phyloP scores from a whole-genome alignment of 139 green algal species.

The Yamagishiella unicocca region DNA sequence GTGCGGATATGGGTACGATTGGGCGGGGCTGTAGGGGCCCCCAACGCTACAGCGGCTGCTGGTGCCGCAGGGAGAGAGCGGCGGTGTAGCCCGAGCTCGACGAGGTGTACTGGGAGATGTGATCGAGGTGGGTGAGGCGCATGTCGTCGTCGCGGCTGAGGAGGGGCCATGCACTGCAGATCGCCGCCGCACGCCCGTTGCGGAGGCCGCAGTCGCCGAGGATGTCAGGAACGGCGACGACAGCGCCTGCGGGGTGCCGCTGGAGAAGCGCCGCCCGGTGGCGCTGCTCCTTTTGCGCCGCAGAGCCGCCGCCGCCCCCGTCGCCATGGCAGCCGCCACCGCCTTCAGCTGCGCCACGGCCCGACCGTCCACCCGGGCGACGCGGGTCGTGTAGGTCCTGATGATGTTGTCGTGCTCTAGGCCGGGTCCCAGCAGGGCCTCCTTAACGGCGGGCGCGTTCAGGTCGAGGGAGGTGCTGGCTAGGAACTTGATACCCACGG shows the following conservation, averaged over 20 bases:
- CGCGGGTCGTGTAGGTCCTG: slow-evolving; percentile 33
- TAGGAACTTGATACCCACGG: slow-evolving; percentile 45
- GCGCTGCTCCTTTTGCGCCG: not conserved
- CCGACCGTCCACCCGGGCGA: slow-evolving; percentile 14
- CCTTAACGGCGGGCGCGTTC: slow-evolving; percentile 10
- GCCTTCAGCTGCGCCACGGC: not conserved
- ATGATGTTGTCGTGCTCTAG: slow-evolving; percentile 42
- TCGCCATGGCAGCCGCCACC: slow-evolving; percentile 39
- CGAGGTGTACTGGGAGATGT: no score
- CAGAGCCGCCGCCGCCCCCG: not conserved
- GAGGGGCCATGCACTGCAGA: no score
- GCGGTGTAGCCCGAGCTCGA: no score
- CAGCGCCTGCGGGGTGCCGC: not conserved
- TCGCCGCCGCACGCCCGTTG: no score
- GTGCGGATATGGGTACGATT: no score
- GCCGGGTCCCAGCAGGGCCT: slow-evolving; percentile 29
- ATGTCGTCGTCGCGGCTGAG: no score
- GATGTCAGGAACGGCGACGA: no score
- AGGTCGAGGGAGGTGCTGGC: slow-evolving; percentile 35
- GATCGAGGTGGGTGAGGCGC: no score
- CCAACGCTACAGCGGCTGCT: no score
- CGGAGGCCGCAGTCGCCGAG: no score
- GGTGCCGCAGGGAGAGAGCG: no score
- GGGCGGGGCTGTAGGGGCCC: no score
- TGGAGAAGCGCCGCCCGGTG: not conserved